Evolutionary conservation across 169 alveolate species (phyloP), one percentile per base, ranked within the genome.

Genomic region (Plasmodium gaboni): DNA sequence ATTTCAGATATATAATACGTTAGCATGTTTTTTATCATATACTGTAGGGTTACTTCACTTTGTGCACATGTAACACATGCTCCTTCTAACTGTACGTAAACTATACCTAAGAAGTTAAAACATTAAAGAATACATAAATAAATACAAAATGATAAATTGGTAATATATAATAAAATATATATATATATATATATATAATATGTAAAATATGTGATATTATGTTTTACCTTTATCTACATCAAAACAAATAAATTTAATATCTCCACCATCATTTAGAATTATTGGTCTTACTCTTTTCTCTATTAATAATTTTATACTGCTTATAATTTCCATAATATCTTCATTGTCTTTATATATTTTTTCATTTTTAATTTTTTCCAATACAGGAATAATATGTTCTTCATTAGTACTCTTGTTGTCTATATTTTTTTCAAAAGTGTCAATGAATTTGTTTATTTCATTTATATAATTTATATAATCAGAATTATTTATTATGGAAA

Each of bases 21-120:
- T 38, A 94, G 76, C 94, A 92, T 94, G 26, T 94, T 94, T 76
- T 94, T 94, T 51, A 94, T 94, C 96, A 94, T 94, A 78, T 92
- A 93, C 87, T 94, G 93, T 15, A 94, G 92, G 19, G 96, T 94
- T 19, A 92, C 51, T 85, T 94, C 96, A 76, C 95, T 92, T 78
- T 94, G 96, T 50, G 93, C 87, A 42, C 96, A 94, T 24, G 95
- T 93, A 28, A 92, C 94, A 64, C 96, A 94, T 1, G 96, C 96
- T 44, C 96, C 96, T 69, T 94, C 93, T 61, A 94, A 78, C 38
- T 92, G 93, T 8, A 94, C 95, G 70, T 92, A 94, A 55, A 94
- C 96, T 53, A 65, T 68, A 17, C 96, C 96, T 94, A 65, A 46
- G 32, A 15, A 15, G 63, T 24, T 50, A 44, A 53, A 73, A 55